phyloP scores from a whole-genome alignment of 1,284 basidiomycete genomes.

The Microstroma glucosiphilum region DNA sequence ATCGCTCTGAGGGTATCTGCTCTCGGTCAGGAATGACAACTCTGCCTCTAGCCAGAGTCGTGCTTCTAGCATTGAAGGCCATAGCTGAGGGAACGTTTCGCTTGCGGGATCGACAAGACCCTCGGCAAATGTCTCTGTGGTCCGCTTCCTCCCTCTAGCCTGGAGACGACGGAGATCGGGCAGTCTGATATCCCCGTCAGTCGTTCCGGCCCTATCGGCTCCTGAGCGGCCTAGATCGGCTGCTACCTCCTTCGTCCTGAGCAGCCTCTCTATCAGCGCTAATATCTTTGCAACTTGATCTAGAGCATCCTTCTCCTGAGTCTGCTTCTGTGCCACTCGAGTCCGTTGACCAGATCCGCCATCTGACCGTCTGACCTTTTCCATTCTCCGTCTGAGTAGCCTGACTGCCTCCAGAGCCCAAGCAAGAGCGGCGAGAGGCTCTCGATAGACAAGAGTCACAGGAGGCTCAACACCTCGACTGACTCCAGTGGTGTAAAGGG shows the following conservation, averaged over 20 bases:
- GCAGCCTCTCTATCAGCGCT: slow-evolving; percentile 8
- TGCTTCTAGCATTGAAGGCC: slow-evolving; percentile 5
- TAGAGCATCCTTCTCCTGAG: slow-evolving; percentile 4
- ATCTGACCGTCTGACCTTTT: neutral
- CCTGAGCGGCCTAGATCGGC: neutral
- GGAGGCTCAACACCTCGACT: slow-evolving; percentile 21
- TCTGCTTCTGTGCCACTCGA: neutral
- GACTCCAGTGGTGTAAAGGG: slow-evolving; percentile 24
- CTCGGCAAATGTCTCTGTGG: neutral
- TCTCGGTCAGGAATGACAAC: neutral
- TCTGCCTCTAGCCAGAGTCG: slow-evolving; percentile 6
- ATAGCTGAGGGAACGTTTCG: neutral
- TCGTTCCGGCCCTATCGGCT: too few species aligned
- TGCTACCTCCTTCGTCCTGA: slow-evolving; percentile 7
- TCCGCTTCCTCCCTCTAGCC: neutral
- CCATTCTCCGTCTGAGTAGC: neutral
- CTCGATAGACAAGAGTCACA: slow-evolving; percentile 28
- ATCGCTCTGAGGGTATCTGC: neutral
- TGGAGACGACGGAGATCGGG: slow-evolving; percentile 3
- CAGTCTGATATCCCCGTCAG: neutral
- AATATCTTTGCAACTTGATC: slow-evolving; percentile 11
- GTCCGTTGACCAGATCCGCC: neutral
- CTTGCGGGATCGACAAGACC: neutral
- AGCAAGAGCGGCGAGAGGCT: slow-evolving; percentile 22
- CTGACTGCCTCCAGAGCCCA: slow-evolving; percentile 22